A percentile compares a stretch with the other conserved stretches of the same genome.
phyloP scores from a whole-genome alignment of 495 filamentous ascomycete genomes.

The Trichocladium antarcticum region DNA sequence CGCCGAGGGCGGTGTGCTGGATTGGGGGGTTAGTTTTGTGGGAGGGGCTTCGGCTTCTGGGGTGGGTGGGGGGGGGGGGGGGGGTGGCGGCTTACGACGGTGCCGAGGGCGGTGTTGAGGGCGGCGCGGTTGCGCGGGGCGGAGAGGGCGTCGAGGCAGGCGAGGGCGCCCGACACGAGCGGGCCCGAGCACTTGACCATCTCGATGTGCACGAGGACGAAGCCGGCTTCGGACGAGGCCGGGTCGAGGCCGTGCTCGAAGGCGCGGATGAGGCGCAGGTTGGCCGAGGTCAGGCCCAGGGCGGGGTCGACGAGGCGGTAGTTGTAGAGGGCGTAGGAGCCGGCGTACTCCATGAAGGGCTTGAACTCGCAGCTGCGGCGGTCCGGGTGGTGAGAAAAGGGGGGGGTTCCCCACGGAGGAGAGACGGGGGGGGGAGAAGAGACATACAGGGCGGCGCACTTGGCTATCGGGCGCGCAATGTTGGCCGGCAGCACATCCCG shows the following conservation, averaged over 20 bases:
- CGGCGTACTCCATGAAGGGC: constrained; percentile 93
- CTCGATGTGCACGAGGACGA: constrained; percentile 71
- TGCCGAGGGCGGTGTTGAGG: constrained; percentile 57
- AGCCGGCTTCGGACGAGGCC: constrained; percentile 80
- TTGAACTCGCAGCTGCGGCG: constrained; percentile 49
- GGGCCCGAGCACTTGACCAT: constrained; percentile 71
- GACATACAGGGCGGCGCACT: constrained; percentile 43
- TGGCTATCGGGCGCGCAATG: constrained; percentile 64
- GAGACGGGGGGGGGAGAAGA: neutral
- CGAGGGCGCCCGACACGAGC: constrained; percentile 56
- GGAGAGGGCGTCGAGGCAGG: constrained; percentile 48
- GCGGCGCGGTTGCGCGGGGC: constrained; percentile 30
- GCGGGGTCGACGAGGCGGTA: constrained; percentile 59
- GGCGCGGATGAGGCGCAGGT: constrained; percentile 74
- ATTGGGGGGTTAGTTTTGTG: too few species aligned
- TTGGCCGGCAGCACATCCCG: constrained; percentile 55
- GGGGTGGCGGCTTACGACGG: too few species aligned
- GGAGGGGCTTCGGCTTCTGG: too few species aligned
- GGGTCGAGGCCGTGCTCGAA: constrained; percentile 82
- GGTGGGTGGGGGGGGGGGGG: too few species aligned
- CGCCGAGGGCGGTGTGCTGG: constrained; percentile 52
- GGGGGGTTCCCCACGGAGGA: neutral
- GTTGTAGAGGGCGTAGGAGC: constrained; percentile 84
- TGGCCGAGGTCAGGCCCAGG: constrained; percentile 57
- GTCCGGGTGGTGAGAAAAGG: neutral